Percentiles rank a stretch among this genome's conserved stretches.
phyloP scores from a whole-genome alignment of 306 rosid genomes.

The Cucumis melo region DNA sequence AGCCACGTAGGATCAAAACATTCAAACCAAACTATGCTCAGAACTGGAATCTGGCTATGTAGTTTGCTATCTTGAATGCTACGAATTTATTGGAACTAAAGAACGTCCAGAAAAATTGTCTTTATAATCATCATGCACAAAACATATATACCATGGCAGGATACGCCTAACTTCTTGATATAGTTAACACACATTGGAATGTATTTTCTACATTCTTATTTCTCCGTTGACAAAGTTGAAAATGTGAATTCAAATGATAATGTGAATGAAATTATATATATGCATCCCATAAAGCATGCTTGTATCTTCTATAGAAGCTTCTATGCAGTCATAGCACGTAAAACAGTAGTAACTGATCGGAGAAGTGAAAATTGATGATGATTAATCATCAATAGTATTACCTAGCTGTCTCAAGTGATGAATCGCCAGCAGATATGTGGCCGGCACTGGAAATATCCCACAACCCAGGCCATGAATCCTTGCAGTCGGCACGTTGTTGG shows the following conservation, averaged over 20 bases:
- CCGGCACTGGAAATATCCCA: constrained; percentile 98
- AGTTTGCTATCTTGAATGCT: not conserved
- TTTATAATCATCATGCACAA: not conserved
- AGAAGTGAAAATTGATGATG: not conserved
- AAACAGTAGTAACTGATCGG: not conserved
- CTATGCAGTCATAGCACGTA: not conserved
- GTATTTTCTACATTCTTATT: not conserved
- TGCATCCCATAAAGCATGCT: not conserved
- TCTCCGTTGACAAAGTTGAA: not conserved
- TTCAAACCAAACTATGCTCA: not conserved
- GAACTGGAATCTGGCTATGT: not conserved
- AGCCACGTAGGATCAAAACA: not conserved
- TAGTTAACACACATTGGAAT: not conserved
- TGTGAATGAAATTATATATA: not conserved
- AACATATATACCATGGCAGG: not conserved
- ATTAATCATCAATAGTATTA: constrained; percentile 7
- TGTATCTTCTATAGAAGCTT: not conserved
- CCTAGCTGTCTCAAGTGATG: constrained; percentile 68
- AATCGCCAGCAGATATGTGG: constrained; percentile 73
- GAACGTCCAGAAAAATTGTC: not conserved
- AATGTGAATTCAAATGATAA: not conserved
- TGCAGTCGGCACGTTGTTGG: constrained; percentile 64
- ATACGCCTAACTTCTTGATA: not conserved
- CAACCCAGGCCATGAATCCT: constrained; percentile 75
- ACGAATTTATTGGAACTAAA: not conserved